A percentile compares a stretch with the other conserved stretches of the same genome.
These are phyloP conservation scores for Fusarium devonianum DNA, from an alignment of 2,329 filamentous ascomycete genomes.

Conservation along the genomic window DNA sequence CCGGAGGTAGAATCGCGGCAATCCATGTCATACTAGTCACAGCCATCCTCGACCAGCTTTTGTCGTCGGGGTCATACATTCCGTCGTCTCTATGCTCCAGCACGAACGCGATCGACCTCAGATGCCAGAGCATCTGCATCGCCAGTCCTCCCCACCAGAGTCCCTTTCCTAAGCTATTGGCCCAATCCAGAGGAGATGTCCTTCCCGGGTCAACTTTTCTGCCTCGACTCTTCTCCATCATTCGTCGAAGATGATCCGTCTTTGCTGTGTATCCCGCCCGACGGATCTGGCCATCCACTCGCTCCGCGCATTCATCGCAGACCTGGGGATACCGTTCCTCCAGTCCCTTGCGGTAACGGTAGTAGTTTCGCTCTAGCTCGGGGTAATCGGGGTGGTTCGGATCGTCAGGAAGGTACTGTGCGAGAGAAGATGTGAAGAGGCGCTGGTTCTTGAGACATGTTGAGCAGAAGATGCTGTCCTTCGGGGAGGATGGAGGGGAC, in stretches of 20 bases:
- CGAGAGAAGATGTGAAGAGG: slow-evolving; percentile 76
- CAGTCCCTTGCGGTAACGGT: slow-evolving; percentile 73
- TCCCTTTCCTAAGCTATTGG: slow-evolving; percentile 53
- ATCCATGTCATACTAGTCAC: slow-evolving; percentile 23
- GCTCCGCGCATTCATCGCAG: slow-evolving; percentile 80
- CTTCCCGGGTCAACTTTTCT: slow-evolving; percentile 38
- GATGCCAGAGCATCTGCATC: slow-evolving; percentile 61
- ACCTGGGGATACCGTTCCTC: slow-evolving; percentile 89
- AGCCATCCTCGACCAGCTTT: slow-evolving; percentile 22
- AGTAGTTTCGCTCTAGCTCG: slow-evolving; percentile 72
- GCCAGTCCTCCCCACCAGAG: slow-evolving; percentile 58
- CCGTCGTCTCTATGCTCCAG: slow-evolving; percentile 41
- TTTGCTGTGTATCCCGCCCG: slow-evolving; percentile 81
- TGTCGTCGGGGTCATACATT: slow-evolving; percentile 47
- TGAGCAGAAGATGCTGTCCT: slow-evolving; percentile 67
- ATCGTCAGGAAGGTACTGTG: slow-evolving; percentile 77
- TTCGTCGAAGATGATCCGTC: slow-evolving; percentile 78
- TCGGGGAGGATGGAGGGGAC: slow-evolving; percentile 19
- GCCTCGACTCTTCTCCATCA: slow-evolving; percentile 71
- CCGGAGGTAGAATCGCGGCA: slow-evolving; percentile 48
- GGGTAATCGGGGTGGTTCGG: slow-evolving; percentile 71
- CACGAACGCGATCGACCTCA: slow-evolving; percentile 40
- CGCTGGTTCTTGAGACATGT: slow-evolving; percentile 90
- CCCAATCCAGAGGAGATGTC: slow-evolving; percentile 51
- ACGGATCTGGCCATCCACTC: slow-evolving; percentile 73